phyloP scores from a whole-genome alignment of 306 rosid species.

The Vachellia collinsii region DNA sequence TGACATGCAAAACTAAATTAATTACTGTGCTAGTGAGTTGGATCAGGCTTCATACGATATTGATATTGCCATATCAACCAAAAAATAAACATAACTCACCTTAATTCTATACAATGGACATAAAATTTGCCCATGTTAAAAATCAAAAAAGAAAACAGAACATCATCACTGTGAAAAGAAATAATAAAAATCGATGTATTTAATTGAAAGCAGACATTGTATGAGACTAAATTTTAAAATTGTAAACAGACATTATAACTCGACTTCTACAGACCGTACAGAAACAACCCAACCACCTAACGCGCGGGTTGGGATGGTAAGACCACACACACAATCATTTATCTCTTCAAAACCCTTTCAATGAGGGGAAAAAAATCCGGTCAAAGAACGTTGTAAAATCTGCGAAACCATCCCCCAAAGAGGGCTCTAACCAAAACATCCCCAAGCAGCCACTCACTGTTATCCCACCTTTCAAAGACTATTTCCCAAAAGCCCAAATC shows the following conservation, averaged over 20 bases:
- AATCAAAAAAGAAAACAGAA: neutral
- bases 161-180: neutral
- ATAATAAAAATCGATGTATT: neutral
- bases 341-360: slow-evolving; percentile 47
- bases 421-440: slow-evolving; percentile 26
- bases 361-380: slow-evolving; percentile 36
- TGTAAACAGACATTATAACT: slow-evolving; percentile 22
- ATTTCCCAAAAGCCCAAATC: slow-evolving; percentile 22
- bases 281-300: slow-evolving; percentile 36
- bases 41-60: too few species aligned
- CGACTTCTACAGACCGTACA: slow-evolving; percentile 27
- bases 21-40: too few species aligned
- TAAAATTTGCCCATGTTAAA: too few species aligned
- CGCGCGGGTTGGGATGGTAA: slow-evolving; percentile 25
- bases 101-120: too few species aligned
- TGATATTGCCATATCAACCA: too few species aligned
- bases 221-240: slow-evolving; percentile 1
- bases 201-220: neutral
- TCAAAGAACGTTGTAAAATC: slow-evolving; percentile 43
- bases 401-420: slow-evolving; percentile 21
- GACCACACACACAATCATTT: slow-evolving; percentile 28
- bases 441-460: slow-evolving; percentile 19
- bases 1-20: too few species aligned
- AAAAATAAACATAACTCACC: neutral
- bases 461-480: slow-evolving; percentile 23